Conservation (phyloP, 1,284 basidiomycete genomes). For the Ceratobasidium sp. region DNA sequence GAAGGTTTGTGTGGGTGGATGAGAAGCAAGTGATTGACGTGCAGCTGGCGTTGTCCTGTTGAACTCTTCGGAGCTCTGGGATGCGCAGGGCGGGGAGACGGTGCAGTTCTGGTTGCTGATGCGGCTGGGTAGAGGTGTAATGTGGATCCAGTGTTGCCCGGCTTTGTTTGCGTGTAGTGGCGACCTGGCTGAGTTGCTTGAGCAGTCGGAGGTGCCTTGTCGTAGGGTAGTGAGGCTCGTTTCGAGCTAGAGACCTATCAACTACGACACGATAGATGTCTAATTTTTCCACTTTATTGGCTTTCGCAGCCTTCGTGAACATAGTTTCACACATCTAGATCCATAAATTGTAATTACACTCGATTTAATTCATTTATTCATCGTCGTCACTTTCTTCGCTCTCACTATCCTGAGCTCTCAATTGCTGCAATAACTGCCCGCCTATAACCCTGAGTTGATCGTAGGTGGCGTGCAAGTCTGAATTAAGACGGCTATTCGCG, state of each 20-base stretch:
- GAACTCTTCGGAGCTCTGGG: conserved; percentile 20
- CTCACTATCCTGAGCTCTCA: conserved; percentile 42
- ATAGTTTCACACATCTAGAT: conserved; percentile 11
- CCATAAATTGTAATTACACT: conserved; percentile 36
- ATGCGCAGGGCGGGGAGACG: conserved; percentile 20
- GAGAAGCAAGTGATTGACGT: not conserved
- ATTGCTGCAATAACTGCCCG: conserved; percentile 36
- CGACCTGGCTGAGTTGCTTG: conserved; percentile 33
- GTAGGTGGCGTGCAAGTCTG: conserved; percentile 22
- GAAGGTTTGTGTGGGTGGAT: conserved; percentile 15
- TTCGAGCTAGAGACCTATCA: conserved; percentile 25
- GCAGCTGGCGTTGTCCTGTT: conserved; percentile 29
- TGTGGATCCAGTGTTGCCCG: conserved; percentile 19
- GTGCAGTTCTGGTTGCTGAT: conserved; percentile 24
- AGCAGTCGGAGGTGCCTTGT: not conserved
- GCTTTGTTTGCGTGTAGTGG: conserved; percentile 28
- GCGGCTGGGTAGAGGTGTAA: conserved; percentile 13
- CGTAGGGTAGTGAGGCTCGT: conserved; percentile 31
- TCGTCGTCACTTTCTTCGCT: conserved; percentile 46
- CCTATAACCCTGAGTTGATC: conserved; percentile 41
- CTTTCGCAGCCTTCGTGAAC: conserved; percentile 22
- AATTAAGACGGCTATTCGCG: conserved; percentile 27
- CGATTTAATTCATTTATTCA: conserved; percentile 44
- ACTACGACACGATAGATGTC: conserved; percentile 31
- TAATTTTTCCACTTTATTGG: conserved; percentile 23